Percentiles rank a stretch among this genome's conserved stretches.
phyloP scores from a whole-genome alignment of 1,139 yeast species.

The Pneumocystis carinii region DNA sequence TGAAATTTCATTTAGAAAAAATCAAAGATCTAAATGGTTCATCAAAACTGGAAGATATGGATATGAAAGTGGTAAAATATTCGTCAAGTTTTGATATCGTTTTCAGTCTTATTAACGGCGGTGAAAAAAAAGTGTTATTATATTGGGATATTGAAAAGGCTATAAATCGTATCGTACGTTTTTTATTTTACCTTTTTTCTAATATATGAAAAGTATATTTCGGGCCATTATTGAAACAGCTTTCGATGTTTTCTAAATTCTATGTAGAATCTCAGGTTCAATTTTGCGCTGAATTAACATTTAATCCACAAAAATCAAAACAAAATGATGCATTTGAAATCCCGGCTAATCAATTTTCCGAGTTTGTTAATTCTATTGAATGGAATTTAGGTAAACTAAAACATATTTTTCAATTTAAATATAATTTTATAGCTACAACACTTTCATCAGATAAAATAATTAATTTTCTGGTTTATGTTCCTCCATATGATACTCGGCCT shows the following conservation, averaged over 20 bases:
- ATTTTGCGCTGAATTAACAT: conserved; percentile 39
- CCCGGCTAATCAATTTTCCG: conserved; percentile 36
- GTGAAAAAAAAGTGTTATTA: conserved; percentile 30
- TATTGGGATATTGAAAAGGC: conserved; percentile 44
- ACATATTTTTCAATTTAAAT: background rate
- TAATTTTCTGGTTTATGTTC: conserved; percentile 54
- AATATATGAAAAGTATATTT: conserved; percentile 24
- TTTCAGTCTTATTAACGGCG: conserved; percentile 47
- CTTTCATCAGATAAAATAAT: conserved; percentile 39
- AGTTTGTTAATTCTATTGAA: conserved; percentile 61
- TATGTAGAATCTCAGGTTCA: conserved; percentile 68
- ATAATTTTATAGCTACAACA: background rate
- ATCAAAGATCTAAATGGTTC: conserved; percentile 22
- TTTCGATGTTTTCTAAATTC: conserved; percentile 48
- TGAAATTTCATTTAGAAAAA: conserved; percentile 6
- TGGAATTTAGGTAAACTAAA: conserved; percentile 45
- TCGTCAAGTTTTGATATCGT: conserved; percentile 53
- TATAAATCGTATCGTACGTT: conserved; percentile 16
- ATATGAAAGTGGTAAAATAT: conserved; percentile 23
- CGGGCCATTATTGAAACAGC: conserved; percentile 30
- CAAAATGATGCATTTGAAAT: conserved; percentile 19
- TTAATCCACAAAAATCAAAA: conserved; percentile 19
- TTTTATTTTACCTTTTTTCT: background rate
- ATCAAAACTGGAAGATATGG: conserved; percentile 15
- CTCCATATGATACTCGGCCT: conserved; percentile 36